A percentile compares a stretch with the other conserved stretches of the same genome.
Conservation (phyloP, 2,329 filamentous ascomycete species). For the Trichoderma sp. region DNA sequence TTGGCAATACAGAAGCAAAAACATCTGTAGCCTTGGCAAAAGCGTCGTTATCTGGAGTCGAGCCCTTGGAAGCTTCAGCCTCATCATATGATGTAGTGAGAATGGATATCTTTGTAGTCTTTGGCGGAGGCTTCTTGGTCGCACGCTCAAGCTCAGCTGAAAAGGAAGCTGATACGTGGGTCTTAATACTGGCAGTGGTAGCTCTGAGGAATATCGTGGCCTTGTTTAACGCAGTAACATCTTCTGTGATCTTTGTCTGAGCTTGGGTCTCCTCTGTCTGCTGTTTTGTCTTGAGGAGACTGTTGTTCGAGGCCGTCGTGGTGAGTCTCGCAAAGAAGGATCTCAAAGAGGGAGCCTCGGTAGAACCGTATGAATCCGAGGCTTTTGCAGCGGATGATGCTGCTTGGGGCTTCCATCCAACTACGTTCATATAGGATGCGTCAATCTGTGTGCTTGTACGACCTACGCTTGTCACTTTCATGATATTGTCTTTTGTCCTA, state of each 20-base stretch:
- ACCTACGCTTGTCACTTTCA: slow-evolving; percentile 80
- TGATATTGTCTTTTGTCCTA: slow-evolving; percentile 81
- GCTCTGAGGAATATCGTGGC: slow-evolving; percentile 87
- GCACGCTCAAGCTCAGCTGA: slow-evolving; percentile 87
- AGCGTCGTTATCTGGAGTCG: slow-evolving; percentile 41
- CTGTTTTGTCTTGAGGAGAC: slow-evolving; percentile 53
- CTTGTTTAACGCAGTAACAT: slow-evolving; percentile 68
- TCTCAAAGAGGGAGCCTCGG: slow-evolving; percentile 62
- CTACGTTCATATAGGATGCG: slow-evolving; percentile 81
- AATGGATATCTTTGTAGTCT: slow-evolving; percentile 80
- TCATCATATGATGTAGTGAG: slow-evolving; percentile 91
- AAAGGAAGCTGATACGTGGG: slow-evolving; percentile 71
- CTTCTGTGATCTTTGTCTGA: slow-evolving; percentile 66
- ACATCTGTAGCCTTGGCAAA: slow-evolving; percentile 69
- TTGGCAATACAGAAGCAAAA: slow-evolving; percentile 87
- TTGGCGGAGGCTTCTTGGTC: slow-evolving; percentile 95
- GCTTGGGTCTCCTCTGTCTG: slow-evolving; percentile 63
- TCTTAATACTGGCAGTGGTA: slow-evolving; percentile 79
- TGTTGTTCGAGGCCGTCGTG: slow-evolving; percentile 52
- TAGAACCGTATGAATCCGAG: slow-evolving; percentile 51
- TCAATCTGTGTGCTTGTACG: slow-evolving; percentile 90
- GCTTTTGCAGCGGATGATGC: slow-evolving; percentile 43
- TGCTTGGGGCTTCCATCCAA: slow-evolving; percentile 74
- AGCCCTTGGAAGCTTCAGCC: slow-evolving; percentile 62
- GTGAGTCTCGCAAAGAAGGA: slow-evolving; percentile 82